Base-by-base conservation (phyloP, 1,284 basidiomycete species). In the Malassezia dermatis region DNA sequence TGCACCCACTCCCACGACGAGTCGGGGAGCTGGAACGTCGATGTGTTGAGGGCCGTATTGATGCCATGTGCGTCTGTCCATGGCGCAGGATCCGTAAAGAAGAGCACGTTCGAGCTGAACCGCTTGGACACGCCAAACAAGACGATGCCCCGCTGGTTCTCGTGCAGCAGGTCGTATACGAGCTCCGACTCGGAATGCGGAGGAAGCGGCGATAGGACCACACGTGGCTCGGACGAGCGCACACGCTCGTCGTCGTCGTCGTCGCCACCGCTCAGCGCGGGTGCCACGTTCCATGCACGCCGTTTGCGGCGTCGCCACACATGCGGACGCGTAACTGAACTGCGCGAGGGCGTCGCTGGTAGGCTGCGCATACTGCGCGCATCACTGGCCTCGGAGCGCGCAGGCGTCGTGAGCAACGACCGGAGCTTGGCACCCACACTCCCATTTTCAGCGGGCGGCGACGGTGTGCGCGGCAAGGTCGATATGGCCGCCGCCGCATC, bases 1-100 rank as follows among this genome's bases (percentile, higher is more conserved):
- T 73, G 66, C 17, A 70, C 69, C 71, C 71, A 73, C 40, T 72
- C 71, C 71, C 71, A 73, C 8, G 63, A 65, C 4, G 68, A 64
- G 57, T 73, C 69, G 1, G 71, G 71, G 35, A 73, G 56, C 58
- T 73, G 71, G 12, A 69, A 67, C 35, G 69, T 73, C 27, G 64
- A 61, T 35, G 70, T 65, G 51, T 63, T 67, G 57, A 72, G 69
- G 7, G 67, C 54, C 19, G 67, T 68, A 41, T 65, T 63, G 37
- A 60, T 56, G 48, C 61, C 59, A 15, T 46, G 50, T 8, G 57
- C 47, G 27, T 64, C 62, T 0, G 65, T 67, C 71, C 71, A 73
- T 2, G 71, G 66, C 13, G 66, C 64, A 2, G 71, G 71, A 34
- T 73, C 71, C 59, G 63, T 64, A 28, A 68, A 57, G 45, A 71